Conservation (phyloP, 164 flowering plant genomes). For the Aristolochia californica region DNA sequence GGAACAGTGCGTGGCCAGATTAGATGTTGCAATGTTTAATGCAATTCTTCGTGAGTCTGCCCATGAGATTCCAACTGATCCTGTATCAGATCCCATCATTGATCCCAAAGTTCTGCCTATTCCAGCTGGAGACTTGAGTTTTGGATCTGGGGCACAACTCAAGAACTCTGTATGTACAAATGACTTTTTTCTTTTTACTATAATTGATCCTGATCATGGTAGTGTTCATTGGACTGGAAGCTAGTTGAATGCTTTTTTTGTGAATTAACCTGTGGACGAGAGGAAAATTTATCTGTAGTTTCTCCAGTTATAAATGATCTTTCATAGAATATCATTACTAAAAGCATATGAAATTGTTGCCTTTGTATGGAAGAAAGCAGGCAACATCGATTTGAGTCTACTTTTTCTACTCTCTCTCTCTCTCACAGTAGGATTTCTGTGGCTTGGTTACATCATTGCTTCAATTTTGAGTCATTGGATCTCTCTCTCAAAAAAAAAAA, state of each 20-base stretch:
- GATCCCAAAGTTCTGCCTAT: constrained; percentile 92
- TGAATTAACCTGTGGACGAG: not conserved
- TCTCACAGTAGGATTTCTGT: too few relatives aligned
- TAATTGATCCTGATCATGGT: not conserved
- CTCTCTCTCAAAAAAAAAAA: too few relatives aligned
- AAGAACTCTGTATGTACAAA: constrained; percentile 76
- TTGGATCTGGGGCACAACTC: constrained; percentile 98
- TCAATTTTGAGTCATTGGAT: too few relatives aligned
- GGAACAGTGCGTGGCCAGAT: constrained; percentile 83
- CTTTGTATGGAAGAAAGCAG: too few relatives aligned
- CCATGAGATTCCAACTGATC: constrained; percentile 94
- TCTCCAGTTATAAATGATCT: too few relatives aligned
- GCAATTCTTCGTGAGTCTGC: constrained; percentile 96
- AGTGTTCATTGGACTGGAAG: not conserved
- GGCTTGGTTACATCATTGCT: too few relatives aligned
- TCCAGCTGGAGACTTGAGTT: constrained; percentile 96
- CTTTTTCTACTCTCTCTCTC: too few relatives aligned
- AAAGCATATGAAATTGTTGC: too few relatives aligned
- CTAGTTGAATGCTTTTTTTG: not conserved
- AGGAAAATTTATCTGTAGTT: too few relatives aligned
- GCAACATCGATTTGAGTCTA: too few relatives aligned
- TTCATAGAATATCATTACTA: too few relatives aligned
- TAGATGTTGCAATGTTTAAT: constrained; percentile 99
- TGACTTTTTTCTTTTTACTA: not conserved
- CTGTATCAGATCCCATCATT: constrained; percentile 96